phyloP scores from a whole-genome alignment of 768 basidiomycete genomes.

The Pleurotus sapidus region DNA sequence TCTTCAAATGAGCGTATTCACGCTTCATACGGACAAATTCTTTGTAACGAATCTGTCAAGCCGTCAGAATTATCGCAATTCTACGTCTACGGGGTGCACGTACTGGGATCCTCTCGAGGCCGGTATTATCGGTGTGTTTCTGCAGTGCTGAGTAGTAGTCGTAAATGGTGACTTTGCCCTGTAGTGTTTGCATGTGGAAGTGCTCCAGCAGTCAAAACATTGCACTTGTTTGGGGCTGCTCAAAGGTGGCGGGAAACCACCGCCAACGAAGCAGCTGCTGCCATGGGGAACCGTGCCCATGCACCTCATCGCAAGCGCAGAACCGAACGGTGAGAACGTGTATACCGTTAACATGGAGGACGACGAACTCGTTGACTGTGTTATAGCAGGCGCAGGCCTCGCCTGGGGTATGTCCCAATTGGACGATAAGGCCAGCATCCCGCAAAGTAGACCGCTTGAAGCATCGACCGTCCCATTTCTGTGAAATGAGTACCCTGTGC shows the following conservation, averaged over 20 bases:
- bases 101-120: not conserved
- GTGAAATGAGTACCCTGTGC: not conserved
- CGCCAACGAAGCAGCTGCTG: constrained; percentile 10
- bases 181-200: constrained; percentile 13
- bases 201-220: constrained; percentile 9
- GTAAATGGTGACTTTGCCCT: constrained; percentile 10
- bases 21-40: constrained; percentile 19
- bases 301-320: constrained; percentile 22
- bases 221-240: constrained; percentile 9
- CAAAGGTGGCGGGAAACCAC: constrained; percentile 11
- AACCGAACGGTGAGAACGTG: constrained; percentile 27
- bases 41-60: constrained; percentile 24
- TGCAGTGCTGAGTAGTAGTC: constrained; percentile 12
- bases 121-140: constrained; percentile 9
- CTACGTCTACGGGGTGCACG: not conserved
- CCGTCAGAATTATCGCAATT: not conserved
- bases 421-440: constrained; percentile 15
- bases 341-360: constrained; percentile 27
- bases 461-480: constrained; percentile 5
- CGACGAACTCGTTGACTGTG: constrained; percentile 19
- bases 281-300: not conserved
- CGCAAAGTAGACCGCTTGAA: constrained; percentile 4
- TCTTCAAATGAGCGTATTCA: constrained; percentile 19
- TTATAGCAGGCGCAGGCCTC: not conserved
- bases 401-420: constrained; percentile 9